Percentiles rank a stretch among this genome's conserved stretches.
These are phyloP conservation scores for Sporothrix sp. DNA, from an alignment of 2,329 filamentous ascomycete genomes.

Conservation along the genomic window DNA sequence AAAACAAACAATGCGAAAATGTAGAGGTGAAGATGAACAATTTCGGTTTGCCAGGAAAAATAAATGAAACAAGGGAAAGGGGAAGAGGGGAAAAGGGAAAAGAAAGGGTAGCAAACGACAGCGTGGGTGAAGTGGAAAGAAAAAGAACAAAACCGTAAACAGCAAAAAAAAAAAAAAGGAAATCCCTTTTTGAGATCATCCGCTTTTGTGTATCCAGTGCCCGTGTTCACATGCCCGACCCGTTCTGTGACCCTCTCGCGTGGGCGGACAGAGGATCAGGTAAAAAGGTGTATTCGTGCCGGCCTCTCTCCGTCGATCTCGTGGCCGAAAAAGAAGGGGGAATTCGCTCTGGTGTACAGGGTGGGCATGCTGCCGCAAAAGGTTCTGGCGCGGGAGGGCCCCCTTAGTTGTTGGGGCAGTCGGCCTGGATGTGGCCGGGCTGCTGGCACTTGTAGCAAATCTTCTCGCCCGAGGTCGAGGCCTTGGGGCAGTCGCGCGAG, in stretches of 20 bases:
- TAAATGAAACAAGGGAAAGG: no score
- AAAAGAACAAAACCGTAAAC: slow-evolving; percentile 15
- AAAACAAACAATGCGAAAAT: slow-evolving; percentile 3
- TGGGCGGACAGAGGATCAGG: slow-evolving; percentile 22
- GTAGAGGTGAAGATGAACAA: background rate
- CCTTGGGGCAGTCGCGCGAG: slow-evolving; percentile 91
- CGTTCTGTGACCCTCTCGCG: slow-evolving; percentile 20
- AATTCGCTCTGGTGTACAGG: slow-evolving; percentile 10
- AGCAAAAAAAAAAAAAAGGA: slow-evolving; percentile 17
- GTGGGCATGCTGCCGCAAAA: slow-evolving; percentile 14
- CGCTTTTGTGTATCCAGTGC: slow-evolving; percentile 25
- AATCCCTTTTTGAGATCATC: slow-evolving; percentile 13
- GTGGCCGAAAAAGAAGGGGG: slow-evolving; percentile 12
- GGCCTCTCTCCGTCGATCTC: slow-evolving; percentile 19
- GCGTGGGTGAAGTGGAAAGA: background rate
- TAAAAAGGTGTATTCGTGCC: slow-evolving; percentile 19
- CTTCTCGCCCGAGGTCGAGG: slow-evolving; percentile 77
- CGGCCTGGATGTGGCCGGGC: slow-evolving; percentile 80
- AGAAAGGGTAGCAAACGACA: slow-evolving; percentile 2
- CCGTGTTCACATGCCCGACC: slow-evolving; percentile 23
- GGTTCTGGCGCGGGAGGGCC: background rate
- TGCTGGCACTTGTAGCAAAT: slow-evolving; percentile 96
- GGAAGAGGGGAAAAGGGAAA: slow-evolving; percentile 3
- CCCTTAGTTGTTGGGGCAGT: slow-evolving; percentile 72
- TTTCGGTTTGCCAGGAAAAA: background rate